These are phyloP conservation scores for Eucalyptus cladocalyx DNA, from an alignment of 345 rosid species.

Conservation along the genomic window DNA sequence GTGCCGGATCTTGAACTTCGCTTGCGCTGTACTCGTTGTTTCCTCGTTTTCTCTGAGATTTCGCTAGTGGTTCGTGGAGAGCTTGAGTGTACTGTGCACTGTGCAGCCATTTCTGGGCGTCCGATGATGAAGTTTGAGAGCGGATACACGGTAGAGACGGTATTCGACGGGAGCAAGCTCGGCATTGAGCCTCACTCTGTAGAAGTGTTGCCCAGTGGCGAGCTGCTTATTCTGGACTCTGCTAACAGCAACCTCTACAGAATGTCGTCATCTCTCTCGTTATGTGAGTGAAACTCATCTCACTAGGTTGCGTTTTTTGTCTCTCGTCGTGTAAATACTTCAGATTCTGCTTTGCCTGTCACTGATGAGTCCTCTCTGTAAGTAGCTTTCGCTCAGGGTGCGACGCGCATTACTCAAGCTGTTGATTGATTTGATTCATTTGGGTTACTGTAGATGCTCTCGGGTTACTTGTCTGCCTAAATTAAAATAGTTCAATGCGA, in stretches of 20 bases:
- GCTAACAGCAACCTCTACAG: constrained; percentile 83
- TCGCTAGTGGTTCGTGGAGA: background rate
- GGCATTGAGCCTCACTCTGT: constrained; percentile 85
- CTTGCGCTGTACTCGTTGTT: background rate
- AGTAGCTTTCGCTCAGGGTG: background rate
- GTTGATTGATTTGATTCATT: background rate
- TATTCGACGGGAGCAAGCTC: constrained; percentile 96
- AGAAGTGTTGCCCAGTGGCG: constrained; percentile 77
- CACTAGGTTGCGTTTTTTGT: background rate
- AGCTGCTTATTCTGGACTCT: constrained; percentile 83
- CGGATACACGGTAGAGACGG: constrained; percentile 95
- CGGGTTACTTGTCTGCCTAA: background rate
- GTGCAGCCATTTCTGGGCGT: constrained; percentile 63
- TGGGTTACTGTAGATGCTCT: background rate
- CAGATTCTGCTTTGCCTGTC: background rate
- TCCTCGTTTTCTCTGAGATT: background rate
- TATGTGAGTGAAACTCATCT: constrained; percentile 42
- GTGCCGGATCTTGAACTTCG: constrained; percentile 29
- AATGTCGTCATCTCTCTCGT: constrained; percentile 81
- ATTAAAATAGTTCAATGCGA: background rate
- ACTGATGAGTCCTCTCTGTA: background rate
- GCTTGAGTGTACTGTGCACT: background rate
- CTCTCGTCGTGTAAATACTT: background rate
- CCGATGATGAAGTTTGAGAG: constrained; percentile 92
- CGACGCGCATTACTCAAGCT: background rate